phyloP scores from a whole-genome alignment of 768 basidiomycete genomes.

The Termitomyces sp. region DNA sequence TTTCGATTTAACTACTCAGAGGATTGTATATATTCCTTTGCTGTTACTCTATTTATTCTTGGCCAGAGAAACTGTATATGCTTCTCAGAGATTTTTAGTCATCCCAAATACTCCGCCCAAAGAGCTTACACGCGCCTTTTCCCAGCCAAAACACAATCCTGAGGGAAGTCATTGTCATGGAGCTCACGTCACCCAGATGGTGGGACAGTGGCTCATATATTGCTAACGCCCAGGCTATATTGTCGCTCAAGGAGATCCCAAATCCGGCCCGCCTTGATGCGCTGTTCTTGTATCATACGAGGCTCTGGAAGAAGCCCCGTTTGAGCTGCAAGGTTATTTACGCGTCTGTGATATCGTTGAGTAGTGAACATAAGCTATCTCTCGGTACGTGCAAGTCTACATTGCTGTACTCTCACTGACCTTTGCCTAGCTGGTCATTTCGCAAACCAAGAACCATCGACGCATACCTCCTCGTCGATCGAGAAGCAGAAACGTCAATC shows the following conservation, averaged over 20 bases:
- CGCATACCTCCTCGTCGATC: slow-evolving; percentile 86
- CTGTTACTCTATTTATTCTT: too few species aligned
- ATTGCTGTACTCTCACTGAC: background rate
- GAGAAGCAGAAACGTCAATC: slow-evolving; percentile 94
- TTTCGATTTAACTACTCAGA: too few species aligned
- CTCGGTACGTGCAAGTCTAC: slow-evolving; percentile 53
- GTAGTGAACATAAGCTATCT: slow-evolving; percentile 69
- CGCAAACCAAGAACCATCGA: slow-evolving; percentile 81
- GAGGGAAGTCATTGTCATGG: slow-evolving; percentile 68
- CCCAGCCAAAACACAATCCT: slow-evolving; percentile 61
- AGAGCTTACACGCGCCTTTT: too few species aligned
- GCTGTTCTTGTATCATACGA: slow-evolving; percentile 77
- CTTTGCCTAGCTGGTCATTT: slow-evolving; percentile 67
- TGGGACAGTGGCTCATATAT: slow-evolving; percentile 46
- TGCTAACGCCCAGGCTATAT: slow-evolving; percentile 32
- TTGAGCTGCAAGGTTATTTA: slow-evolving; percentile 82
- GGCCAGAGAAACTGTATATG: too few species aligned
- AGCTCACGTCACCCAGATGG: slow-evolving; percentile 61
- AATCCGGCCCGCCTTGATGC: slow-evolving; percentile 68
- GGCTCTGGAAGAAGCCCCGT: slow-evolving; percentile 82
- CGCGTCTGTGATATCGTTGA: slow-evolving; percentile 67
- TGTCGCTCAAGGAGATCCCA: slow-evolving; percentile 38
- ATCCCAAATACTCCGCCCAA: too few species aligned
- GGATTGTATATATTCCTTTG: too few species aligned
- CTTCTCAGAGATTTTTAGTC: too few species aligned